Evolutionary conservation across 2,329 filamentous ascomycete species (phyloP), one percentile per base, ranked within the genome.

Genomic region (Xylaria sp.): DNA sequence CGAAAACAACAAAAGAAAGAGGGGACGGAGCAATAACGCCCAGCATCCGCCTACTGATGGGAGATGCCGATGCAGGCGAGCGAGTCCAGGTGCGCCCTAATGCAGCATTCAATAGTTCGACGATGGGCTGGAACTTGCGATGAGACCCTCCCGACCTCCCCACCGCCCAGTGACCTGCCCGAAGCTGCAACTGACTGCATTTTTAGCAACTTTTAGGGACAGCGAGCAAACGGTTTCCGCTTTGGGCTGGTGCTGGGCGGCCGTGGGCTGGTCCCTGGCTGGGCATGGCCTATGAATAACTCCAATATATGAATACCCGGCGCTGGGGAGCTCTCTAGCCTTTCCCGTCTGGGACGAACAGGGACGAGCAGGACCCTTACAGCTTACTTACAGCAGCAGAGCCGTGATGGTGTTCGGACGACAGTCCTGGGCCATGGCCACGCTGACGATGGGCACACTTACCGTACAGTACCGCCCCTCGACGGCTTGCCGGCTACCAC

Each of bases 101-200:
- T 68, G 66, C 66, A 68, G 54, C 58, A 63, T 66, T 54, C 65
- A 67, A 67, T 67, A 67, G 65, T 67, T 58, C 54, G 58, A 64
- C 62, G 59, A 64, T 58, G 61, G 64, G 64, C 61, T 66, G 63
- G 63, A 61, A 58, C 60, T 64, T 60, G 58, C 46, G 49, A 61
- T 52, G 40, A 55, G 55, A 51, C 63, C 60, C 56, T 63, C 60
- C 57, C 61, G 43, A 60, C 60, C 56, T 63, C 60, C 57, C 61
- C 48, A 60, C 55, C 46, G 58, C 43, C 48, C 43, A 57, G 25
- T 56, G 54, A 63, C 61, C 63, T 65, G 56, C 61, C 60, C 58
- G 48, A 60, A 61, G 57, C 54, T 54, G 60, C 60, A 43, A 58
- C 49, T 31, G 60, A 60, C 47, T 56, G 60, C 60, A 53, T 55